Conservation (phyloP, 1,284 basidiomycete species). For the Mrakiaceae sp. region DNA sequence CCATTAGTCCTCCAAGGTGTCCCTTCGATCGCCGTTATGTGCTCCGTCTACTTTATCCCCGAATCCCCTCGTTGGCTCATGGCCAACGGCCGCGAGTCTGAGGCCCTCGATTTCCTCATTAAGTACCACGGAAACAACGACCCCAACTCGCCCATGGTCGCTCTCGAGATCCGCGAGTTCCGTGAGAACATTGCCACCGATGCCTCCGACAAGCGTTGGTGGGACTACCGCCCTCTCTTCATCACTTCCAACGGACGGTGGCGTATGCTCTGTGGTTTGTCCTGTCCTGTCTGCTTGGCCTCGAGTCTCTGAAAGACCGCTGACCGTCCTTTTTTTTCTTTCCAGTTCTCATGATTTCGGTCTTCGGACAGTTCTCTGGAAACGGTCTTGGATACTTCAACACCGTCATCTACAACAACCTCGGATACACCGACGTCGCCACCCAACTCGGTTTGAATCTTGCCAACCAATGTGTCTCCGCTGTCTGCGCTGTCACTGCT, state of each 20-base stretch:
- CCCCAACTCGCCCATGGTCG: slow-evolving; percentile 30
- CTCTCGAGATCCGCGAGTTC: slow-evolving; percentile 48
- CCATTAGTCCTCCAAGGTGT: slow-evolving; percentile 21
- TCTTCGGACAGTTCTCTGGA: slow-evolving; percentile 45
- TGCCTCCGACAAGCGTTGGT: slow-evolving; percentile 53
- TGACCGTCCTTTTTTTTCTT: background rate
- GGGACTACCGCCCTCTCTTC: slow-evolving; percentile 30
- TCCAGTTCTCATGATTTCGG: slow-evolving; percentile 28
- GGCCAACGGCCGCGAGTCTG: slow-evolving; percentile 27
- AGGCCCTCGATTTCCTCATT: slow-evolving; percentile 27
- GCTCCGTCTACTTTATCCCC: slow-evolving; percentile 23
- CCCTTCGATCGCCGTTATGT: slow-evolving; percentile 19
- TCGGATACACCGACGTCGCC: slow-evolving; percentile 24
- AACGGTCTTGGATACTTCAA: slow-evolving; percentile 43
- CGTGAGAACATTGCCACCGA: slow-evolving; percentile 44
- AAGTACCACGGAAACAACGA: slow-evolving; percentile 28
- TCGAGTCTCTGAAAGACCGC: background rate
- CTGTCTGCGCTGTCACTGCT: slow-evolving; percentile 39
- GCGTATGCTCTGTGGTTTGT: slow-evolving; percentile 18
- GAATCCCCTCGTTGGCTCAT: slow-evolving; percentile 36
- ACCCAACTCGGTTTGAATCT: slow-evolving; percentile 45
- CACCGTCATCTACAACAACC: slow-evolving; percentile 26
- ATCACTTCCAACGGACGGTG: slow-evolving; percentile 19
- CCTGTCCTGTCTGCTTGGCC: too few relatives aligned
- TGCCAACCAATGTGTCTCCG: slow-evolving; percentile 45